These are phyloP conservation scores for Quercus tomentella DNA, from an alignment of 331 rosid genomes.

Conservation along the genomic window DNA sequence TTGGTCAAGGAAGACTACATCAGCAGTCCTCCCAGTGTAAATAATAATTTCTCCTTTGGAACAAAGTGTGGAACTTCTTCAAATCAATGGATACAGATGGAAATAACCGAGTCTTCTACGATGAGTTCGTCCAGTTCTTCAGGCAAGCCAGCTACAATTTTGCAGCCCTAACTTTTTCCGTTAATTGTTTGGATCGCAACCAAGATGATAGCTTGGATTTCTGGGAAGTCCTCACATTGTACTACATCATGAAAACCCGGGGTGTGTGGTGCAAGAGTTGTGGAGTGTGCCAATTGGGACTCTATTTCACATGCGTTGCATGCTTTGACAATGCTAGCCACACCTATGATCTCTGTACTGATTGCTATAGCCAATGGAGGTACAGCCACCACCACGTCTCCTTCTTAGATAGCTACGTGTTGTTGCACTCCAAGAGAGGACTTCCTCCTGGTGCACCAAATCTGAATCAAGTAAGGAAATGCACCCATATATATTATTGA, in stretches of 20 bases:
- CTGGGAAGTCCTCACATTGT: background rate
- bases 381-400: background rate
- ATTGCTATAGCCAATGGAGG: background rate
- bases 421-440: background rate
- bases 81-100: background rate
- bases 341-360: background rate
- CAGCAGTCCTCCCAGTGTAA: no score
- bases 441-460: background rate
- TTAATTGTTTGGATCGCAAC: background rate
- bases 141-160: background rate
- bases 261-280: background rate
- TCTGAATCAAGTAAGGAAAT: background rate
- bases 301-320: background rate
- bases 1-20: no score
- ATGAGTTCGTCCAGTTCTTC: background rate
- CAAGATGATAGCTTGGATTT: background rate
- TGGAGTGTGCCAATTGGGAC: background rate
- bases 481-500: no score
- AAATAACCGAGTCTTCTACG: background rate
- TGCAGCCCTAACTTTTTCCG: background rate
- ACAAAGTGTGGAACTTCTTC: background rate
- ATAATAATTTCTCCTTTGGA: no score
- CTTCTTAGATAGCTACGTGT: background rate
- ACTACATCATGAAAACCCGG: background rate
- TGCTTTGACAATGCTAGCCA: background rate